Base-by-base conservation (phyloP, 1,284 basidiomycete species). In the Leccinum angustisporum region DNA sequence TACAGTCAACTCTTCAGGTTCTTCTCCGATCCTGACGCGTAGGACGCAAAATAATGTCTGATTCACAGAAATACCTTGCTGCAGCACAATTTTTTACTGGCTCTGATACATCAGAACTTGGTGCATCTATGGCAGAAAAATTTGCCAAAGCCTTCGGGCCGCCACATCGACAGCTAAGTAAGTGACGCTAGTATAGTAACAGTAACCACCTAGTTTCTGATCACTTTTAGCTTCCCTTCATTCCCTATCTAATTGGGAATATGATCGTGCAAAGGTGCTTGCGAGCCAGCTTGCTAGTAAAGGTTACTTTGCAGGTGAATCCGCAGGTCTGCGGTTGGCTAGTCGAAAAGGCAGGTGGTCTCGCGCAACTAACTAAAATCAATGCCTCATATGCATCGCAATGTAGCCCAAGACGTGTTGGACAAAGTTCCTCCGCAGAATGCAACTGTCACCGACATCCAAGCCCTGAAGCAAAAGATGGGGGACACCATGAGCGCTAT, bases 1-100 rank as follows among this genome's bases (percentile, higher is more conserved):
- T 98, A 59, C 94, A 97, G 69, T 91, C 94, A 1, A 95, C 94
- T 2, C 79, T 99, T 56, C 93, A 97, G 85, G 91, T 75, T 71
- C 18, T 36, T 10, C 46, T n/a, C 11, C 27, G 27, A 34, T 40
- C 10, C n/a, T n/a, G 50, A 46, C 3, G 0, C 54, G 16, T 18
- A 43, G 14, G 48, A 31, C 33, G 57, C 30, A 54, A 9, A 48
- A 18, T 65, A 53, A 65, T 43, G 21, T 16, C 18, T 18, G 8
- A 10, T 38, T 18, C 40, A 54, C 68, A 95, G 92, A 90, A 90
- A 83, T 96, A 96, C 73, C 83, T 96, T 18, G 83, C 88, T 58
- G 79, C 89, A 40, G 88, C 88, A 67, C 87, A 91, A 65, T 85
- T 87, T 0, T 78, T 84, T 11, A 81, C 87, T 10, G 81, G 86